A percentile compares a stretch with the other conserved stretches of the same genome.
Conservation (phyloP, 2,329 filamentous ascomycete species). For the Aspergillus caelatus region DNA sequence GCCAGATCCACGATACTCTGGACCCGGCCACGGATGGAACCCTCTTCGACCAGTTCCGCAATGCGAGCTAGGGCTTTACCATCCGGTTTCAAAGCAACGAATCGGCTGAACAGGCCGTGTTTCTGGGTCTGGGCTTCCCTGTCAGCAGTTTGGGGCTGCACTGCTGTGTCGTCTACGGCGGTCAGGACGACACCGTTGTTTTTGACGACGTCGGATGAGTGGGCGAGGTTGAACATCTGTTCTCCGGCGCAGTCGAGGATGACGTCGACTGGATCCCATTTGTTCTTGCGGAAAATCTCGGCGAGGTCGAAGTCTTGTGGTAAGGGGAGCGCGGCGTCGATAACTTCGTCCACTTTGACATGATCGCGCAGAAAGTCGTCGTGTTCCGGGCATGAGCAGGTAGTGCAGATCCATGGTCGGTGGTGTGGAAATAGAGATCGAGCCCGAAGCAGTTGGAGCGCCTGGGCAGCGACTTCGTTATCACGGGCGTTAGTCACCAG, state of each 20-base stretch:
- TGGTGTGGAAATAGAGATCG: conserved; percentile 33
- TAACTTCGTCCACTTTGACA: conserved; percentile 37
- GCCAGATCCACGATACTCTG: conserved; percentile 38
- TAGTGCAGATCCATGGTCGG: conserved; percentile 43
- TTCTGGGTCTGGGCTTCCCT: conserved; percentile 15
- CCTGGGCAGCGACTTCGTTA: conserved; percentile 42
- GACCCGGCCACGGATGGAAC: conserved; percentile 37
- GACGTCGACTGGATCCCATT: conserved; percentile 42
- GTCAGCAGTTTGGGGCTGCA: conserved; percentile 17
- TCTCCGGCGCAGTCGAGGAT: conserved; percentile 44
- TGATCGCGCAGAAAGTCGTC: conserved; percentile 27
- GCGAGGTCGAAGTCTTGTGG: conserved; percentile 33
- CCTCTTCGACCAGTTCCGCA: conserved; percentile 37
- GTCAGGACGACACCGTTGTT: conserved; percentile 39
- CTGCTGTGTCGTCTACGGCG: conserved; percentile 34
- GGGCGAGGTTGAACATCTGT: conserved; percentile 36
- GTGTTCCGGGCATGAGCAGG: conserved; percentile 27
- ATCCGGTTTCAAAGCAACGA: conserved; percentile 43
- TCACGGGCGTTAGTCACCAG: conserved; percentile 42
- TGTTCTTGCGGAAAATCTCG: conserved; percentile 31
- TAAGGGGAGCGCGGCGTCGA: conserved; percentile 32
- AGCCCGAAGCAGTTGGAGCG: conserved; percentile 41
- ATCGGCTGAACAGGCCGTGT: conserved; percentile 32
- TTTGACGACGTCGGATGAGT: conserved; percentile 36
- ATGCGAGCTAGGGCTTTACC: conserved; percentile 37